Base-by-base conservation (phyloP, 352 stramenopile species). In the Pythium pyrilobum region DNA sequence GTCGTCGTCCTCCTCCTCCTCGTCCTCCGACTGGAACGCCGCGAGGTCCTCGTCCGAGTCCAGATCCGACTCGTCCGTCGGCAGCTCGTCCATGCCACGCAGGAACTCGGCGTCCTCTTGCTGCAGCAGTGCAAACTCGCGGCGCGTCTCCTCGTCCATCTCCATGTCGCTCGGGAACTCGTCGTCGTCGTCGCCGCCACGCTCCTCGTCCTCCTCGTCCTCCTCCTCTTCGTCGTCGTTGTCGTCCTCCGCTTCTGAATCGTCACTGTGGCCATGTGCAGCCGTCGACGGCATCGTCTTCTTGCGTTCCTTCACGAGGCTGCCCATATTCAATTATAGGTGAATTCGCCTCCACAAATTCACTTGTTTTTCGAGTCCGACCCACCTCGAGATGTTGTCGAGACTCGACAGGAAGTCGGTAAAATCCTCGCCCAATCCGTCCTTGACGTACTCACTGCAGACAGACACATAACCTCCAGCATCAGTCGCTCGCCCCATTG, bases 81-180 rank as follows among this genome's bases (percentile, higher is more conserved):
- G 83, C 45, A 94, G 53, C 45, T 94, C 77, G 44, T 94, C 83
- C 75, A 94, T 89, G 29, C 81, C 83, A 41, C 77, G 67, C 10
- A 94, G 57, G 56, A 94, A 94, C 27, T 82, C 73, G n/a, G 81
- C 79, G 51, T 94, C 83, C 65, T 94, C 83, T 7, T 77, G 67
- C 63, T 89, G 77, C 49, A 94, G 50, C 55, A 91, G 32, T 28
- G 72, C 69, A 66, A 94, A 80, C 62, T 94, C 83, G 4, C 64
- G 69, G 10, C 78, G 77, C 55, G 78, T 92, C 52, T 85, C 79
- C 50, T 94, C 81, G 49, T 91, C 79, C 81, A 92, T 90, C 46
- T 89, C 76, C 64, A 85, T 74, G 29, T 72, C 64, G 25, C 58
- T 66, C 23, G 58, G 57, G 28, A 58, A 60, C 15, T 64, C 66